Base-by-base conservation (phyloP, 1,139 yeast genomes). In the Williopsis jadinii region DNA sequence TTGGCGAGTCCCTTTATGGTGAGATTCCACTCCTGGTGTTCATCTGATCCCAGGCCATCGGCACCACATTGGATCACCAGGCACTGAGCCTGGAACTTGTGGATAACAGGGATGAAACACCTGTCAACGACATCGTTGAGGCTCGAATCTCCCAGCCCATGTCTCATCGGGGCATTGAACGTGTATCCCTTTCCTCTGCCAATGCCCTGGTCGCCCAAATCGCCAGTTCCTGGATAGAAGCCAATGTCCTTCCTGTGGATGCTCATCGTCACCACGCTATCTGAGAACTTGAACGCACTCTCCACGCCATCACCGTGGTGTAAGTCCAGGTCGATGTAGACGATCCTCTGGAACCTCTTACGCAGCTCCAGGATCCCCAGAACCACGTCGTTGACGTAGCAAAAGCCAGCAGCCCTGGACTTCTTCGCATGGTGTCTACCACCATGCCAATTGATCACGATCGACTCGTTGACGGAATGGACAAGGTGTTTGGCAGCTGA, bases 251-350 rank as follows among this genome's bases (percentile, higher is more conserved):
- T 68, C 30, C 86, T 58, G 58, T 84, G 95, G 2, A 83, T 51
- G 0, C 88, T 81, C 27, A 82, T 64, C 1, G 85, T 79, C 40
- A 72, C 61, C 0, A 84, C 84, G 36, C 70, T 73, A 37, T 68
- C 66, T 1, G 84, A 74, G 47, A 64, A 68, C 43, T 67, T 65
- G 59, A 81, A 84, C 1, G 87, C 87, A 2, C 67, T 62, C 43
- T 81, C 84, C 2, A 84, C 92, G 0, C 88, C 95, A 56, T 84
- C 90, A 0, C 92, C 90, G 57, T 83, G 90, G 54, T 84, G 94
- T 11, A 84, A 57, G 59, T 84, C 95, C 9, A 84, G 59, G 56
- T 84, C 95, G 3, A 84, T 58, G 53, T 84, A 84, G 51, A 80
- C 65, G 1, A 84, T 68, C 31, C 60, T 68, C n/a, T 66, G 62